Conservation (phyloP, 805 yeast genomes). For the Candida sonorensis region DNA sequence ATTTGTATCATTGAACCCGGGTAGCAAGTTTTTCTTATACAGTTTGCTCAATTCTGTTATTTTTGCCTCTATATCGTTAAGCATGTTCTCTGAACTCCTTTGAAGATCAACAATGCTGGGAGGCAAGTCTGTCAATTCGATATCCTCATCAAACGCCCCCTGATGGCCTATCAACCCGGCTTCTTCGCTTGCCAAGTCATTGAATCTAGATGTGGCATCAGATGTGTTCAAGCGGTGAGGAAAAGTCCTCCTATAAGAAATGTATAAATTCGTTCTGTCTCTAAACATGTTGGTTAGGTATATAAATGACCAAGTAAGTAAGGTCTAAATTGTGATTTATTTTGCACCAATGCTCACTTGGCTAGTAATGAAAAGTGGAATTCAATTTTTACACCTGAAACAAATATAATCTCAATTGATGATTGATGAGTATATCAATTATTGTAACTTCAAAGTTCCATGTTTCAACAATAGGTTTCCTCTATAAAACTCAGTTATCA, state of each 20-base stretch:
- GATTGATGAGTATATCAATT: too few relatives aligned
- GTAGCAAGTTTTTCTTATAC: slow-evolving; percentile 77
- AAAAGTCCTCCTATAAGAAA: slow-evolving; percentile 84
- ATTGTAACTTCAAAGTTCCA: too few relatives aligned
- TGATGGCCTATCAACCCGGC: slow-evolving; percentile 42
- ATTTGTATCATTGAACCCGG: slow-evolving; percentile 79
- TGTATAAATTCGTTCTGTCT: slow-evolving; percentile 87
- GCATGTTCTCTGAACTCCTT: slow-evolving; percentile 58
- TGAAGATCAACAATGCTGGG: slow-evolving; percentile 76
- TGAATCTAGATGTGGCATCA: slow-evolving; percentile 23
- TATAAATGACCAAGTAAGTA: too few relatives aligned
- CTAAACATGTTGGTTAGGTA: slow-evolving; percentile 83
- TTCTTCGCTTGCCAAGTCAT: slow-evolving; percentile 44
- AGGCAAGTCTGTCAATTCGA: slow-evolving; percentile 62
- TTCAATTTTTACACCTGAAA: too few relatives aligned
- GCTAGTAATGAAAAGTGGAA: too few relatives aligned
- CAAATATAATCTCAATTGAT: too few relatives aligned
- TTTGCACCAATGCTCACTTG: too few relatives aligned
- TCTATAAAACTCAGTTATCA: too few relatives aligned
- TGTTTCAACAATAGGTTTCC: too few relatives aligned
- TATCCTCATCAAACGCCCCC: slow-evolving; percentile 25
- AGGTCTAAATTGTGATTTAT: too few relatives aligned
- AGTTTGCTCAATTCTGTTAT: slow-evolving; percentile 57
- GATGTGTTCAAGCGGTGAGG: slow-evolving; percentile 49
- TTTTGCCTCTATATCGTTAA: slow-evolving; percentile 44